Percentiles rank a stretch among this genome's conserved stretches.
Conservation (phyloP, 2,329 filamentous ascomycete species). For the Lachnellula subtilissima region DNA sequence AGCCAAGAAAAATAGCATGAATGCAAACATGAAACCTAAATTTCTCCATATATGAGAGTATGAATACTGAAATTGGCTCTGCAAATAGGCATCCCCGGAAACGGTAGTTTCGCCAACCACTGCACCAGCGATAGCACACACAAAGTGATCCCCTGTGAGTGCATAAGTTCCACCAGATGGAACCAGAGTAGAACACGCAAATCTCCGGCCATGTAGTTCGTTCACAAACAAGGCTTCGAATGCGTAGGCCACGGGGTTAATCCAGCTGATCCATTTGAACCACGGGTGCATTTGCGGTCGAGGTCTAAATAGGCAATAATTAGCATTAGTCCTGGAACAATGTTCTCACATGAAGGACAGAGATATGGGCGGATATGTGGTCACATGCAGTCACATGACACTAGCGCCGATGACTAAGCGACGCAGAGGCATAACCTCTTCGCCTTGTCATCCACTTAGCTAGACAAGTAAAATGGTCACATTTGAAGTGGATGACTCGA, state of each 20-base stretch:
- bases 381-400: no score
- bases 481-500: no score
- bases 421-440: no score
- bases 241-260: constrained; percentile 57
- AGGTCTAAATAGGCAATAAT: background rate
- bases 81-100: constrained; percentile 54
- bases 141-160: constrained; percentile 36
- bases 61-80: constrained; percentile 48
- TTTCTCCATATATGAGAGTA: constrained; percentile 39
- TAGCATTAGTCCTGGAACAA: no score
- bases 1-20: constrained; percentile 57
- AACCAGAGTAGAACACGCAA: constrained; percentile 52
- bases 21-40: constrained; percentile 64
- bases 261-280: constrained; percentile 77
- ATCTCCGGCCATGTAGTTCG: constrained; percentile 53
- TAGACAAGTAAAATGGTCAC: no score
- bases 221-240: constrained; percentile 79
- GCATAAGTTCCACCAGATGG: constrained; percentile 36
- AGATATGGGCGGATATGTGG: no score
- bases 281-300: constrained; percentile 64
- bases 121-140: constrained; percentile 57
- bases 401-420: no score
- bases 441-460: no score
- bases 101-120: constrained; percentile 48
- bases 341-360: no score